Percentiles rank a stretch among this genome's conserved stretches.
phyloP scores from a whole-genome alignment of 2,329 filamentous ascomycete species.

The Chrysoporthe puriensis region DNA sequence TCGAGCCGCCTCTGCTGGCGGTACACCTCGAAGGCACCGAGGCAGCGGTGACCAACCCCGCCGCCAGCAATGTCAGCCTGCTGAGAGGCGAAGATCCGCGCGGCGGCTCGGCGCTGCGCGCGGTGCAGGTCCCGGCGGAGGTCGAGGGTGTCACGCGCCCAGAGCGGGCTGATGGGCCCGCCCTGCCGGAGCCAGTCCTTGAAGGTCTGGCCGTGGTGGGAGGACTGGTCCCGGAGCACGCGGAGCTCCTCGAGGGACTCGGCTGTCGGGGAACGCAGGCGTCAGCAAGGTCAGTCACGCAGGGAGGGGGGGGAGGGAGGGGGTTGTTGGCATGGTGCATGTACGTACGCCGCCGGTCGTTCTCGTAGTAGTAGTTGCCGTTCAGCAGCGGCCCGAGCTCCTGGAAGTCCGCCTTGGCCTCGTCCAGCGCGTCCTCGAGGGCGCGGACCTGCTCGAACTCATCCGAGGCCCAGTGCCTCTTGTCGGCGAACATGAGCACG shows the following conservation, averaged over 20 bases:
- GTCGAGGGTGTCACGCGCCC: slow-evolving; percentile 55
- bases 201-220: slow-evolving; percentile 53
- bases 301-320: not conserved
- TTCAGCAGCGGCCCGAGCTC: slow-evolving; percentile 58
- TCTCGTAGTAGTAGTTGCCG: slow-evolving; percentile 61
- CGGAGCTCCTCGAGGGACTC: slow-evolving; percentile 57
- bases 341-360: slow-evolving; percentile 56
- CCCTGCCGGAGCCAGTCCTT: slow-evolving; percentile 59
- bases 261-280: slow-evolving; percentile 39
- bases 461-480: slow-evolving; percentile 61
- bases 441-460: slow-evolving; percentile 62
- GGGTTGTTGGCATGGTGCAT: not conserved
- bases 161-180: slow-evolving; percentile 59
- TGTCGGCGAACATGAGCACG: slow-evolving; percentile 60
- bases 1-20: slow-evolving; percentile 48
- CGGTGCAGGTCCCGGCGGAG: slow-evolving; percentile 58
- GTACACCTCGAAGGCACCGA: slow-evolving; percentile 60
- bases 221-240: slow-evolving; percentile 49
- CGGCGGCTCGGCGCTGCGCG: slow-evolving; percentile 60
- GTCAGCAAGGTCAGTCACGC: not conserved
- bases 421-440: slow-evolving; percentile 59
- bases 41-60: slow-evolving; percentile 45
- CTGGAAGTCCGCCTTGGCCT: slow-evolving; percentile 65
- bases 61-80: slow-evolving; percentile 46
- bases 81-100: slow-evolving; percentile 57